Percentiles rank a stretch among this genome's conserved stretches.
Conservation (phyloP, 768 basidiomycete genomes). For the Calocybe cyanea region DNA sequence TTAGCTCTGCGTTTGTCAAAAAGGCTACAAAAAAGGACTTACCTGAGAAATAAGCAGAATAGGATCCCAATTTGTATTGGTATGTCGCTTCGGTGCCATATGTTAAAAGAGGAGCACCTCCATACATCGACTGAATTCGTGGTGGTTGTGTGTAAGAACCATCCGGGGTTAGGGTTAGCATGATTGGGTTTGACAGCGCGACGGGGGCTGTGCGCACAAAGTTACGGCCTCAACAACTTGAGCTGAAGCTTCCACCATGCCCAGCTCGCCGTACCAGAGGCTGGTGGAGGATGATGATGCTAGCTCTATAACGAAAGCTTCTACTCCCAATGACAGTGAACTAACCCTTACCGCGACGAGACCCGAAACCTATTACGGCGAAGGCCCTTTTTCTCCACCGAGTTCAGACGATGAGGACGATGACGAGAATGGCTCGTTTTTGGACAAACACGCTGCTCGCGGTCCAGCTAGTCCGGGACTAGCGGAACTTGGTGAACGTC, state of each 20-base stretch:
- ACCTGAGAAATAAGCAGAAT: slow-evolving; percentile 85
- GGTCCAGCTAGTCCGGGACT: slow-evolving; percentile 18
- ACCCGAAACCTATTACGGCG: slow-evolving; percentile 59
- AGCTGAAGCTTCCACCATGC: slow-evolving; percentile 4
- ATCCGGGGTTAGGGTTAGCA: slow-evolving; percentile 17
- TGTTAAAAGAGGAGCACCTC: background rate
- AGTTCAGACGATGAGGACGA: slow-evolving; percentile 76
- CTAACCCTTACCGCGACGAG: slow-evolving; percentile 6
- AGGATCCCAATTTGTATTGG: slow-evolving; percentile 84
- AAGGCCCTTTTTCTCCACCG: slow-evolving; percentile 73
- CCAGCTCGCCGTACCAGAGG: slow-evolving; percentile 13
- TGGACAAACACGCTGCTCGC: slow-evolving; percentile 38
- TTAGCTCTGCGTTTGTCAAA: background rate
- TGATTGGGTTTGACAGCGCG: too few relatives aligned
- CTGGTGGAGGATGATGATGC: slow-evolving; percentile 10
- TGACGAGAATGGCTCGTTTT: slow-evolving; percentile 32
- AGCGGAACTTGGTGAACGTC: slow-evolving; percentile 20
- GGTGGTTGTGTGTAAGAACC: slow-evolving; percentile 13
- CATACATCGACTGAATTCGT: slow-evolving; percentile 5
- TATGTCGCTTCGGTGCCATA: slow-evolving; percentile 36
- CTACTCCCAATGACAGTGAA: slow-evolving; percentile 11
- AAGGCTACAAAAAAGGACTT: slow-evolving; percentile 12
- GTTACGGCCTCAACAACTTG: background rate
- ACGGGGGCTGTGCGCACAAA: too few relatives aligned
- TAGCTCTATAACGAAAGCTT: background rate